Base-by-base conservation (phyloP, 176 grass and related monocot genomes). In the Tuctoria greenei region DNA sequence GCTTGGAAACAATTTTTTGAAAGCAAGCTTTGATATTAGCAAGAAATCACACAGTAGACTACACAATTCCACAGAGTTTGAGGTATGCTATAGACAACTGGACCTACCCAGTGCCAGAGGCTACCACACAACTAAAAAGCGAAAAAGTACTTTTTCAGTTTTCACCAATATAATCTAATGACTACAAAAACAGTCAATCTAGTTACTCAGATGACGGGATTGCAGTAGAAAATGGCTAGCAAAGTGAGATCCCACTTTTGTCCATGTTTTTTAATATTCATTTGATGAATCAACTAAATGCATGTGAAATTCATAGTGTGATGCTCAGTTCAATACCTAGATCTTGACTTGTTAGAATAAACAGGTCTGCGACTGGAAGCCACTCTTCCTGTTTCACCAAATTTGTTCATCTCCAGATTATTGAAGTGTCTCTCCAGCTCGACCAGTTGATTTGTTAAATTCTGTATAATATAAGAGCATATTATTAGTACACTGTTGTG, bases 401-500 rank as follows among this genome's bases (percentile, higher is more conserved):
- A 92, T 88, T 74, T 84, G 83, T 91, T 97, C 81, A 97, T 93
- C 81, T 97, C 95, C 59, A 97, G 81, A 87, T 83, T 83, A 88
- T 97, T 97, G 81, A 97, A 97, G 65, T 97, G 84, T 65, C 86
- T 93, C 82, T 93, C 91, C 69, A 97, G 79, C 76, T 97, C 86
- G n/a, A 91, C 77, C 64, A 97, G 89, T 66, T 91, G 88, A 83
- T 86, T 93, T 73, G 86, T 91, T 84, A 97, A 92, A 86, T 88
- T 83, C 91, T 97, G 80, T 50, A 84, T 69, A 64, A 59, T 58
- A 72, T 74, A 75, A 82, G 38, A 45, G 73, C 11, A 16, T 39
- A 54, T 26, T 74, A 68, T 74, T 79, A 71, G 52, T 44, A 20
- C 43, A 28, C 31, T 26, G 38, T n/a, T 74, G 20, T 78, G 31